Conservation (phyloP, 164 flowering plant species). For the Santalum album region DNA sequence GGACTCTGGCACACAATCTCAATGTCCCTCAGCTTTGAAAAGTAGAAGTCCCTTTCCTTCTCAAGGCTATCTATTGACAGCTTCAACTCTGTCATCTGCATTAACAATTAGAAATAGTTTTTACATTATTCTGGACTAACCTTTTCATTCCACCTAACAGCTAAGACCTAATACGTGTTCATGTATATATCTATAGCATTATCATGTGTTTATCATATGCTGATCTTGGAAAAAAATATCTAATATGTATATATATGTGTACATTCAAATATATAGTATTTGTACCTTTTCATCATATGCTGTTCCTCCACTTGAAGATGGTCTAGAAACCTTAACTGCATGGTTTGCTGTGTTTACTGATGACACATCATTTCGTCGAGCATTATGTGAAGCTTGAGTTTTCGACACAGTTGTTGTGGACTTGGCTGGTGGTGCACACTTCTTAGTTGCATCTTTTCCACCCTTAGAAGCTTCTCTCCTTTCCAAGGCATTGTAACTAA, state of each 20-base stretch:
- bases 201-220: no score
- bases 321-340: constrained; percentile 44
- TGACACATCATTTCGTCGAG: constrained; percentile 42
- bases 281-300: constrained; percentile 73
- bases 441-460: constrained; percentile 69
- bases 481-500: constrained; percentile 83
- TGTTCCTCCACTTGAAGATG: constrained; percentile 42
- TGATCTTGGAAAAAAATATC: no score
- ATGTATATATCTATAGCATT: no score
- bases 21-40: constrained; percentile 79
- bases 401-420: constrained; percentile 40
- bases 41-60: constrained; percentile 96
- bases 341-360: constrained; percentile 27
- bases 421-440: constrained; percentile 9
- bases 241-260: no score
- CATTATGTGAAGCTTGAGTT: constrained; percentile 25
- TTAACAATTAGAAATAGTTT: no score
- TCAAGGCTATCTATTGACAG: constrained; percentile 85
- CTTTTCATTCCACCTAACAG: neutral
- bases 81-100: constrained; percentile 93
- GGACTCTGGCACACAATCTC: constrained; percentile 87
- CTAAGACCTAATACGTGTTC: neutral
- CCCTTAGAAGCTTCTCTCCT: constrained; percentile 83
- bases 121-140: neutral
- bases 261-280: no score